Conservation (phyloP, 164 flowering plant species). For the Sedum album region DNA sequence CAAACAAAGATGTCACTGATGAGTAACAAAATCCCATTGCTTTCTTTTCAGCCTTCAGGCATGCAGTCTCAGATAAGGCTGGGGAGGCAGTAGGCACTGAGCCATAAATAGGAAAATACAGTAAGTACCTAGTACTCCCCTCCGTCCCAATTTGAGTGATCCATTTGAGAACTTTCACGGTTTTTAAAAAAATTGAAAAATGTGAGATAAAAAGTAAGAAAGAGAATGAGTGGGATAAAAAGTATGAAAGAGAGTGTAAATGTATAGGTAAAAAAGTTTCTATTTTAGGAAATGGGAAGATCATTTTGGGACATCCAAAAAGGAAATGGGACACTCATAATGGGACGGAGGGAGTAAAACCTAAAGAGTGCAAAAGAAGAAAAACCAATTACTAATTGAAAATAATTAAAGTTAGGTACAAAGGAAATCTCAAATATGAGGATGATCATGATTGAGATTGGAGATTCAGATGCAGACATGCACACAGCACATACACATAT, state of each 20-base stretch:
- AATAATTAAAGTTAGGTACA: slow-evolving; percentile 1
- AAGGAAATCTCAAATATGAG: not conserved
- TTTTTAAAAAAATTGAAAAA: too few species aligned
- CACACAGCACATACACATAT: not conserved
- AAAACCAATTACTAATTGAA: not conserved
- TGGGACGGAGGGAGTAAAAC: too few species aligned
- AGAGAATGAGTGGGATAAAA: too few species aligned
- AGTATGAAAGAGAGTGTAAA: too few species aligned
- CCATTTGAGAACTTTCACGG: too few species aligned
- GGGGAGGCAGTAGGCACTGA: not conserved
- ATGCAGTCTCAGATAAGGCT: not conserved
- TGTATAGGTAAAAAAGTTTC: too few species aligned
- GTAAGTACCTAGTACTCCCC: too few species aligned
- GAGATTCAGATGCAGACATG: not conserved
- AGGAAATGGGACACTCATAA: too few species aligned
- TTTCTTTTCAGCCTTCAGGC: not conserved
- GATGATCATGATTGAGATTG: slow-evolving; percentile 2
- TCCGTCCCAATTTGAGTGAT: too few species aligned
- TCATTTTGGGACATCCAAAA: too few species aligned
- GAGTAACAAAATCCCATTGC: not conserved
- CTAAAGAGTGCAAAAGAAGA: not conserved
- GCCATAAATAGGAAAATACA: slow-evolving; percentile 2
- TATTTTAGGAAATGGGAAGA: too few species aligned
- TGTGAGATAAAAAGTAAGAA: too few species aligned
- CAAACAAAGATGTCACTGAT: not conserved